Evolutionary conservation across 2,329 filamentous ascomycete genomes (phyloP), one percentile per base, ranked within the genome.

Genomic region (Sphaerostilbella broomeana): DNA sequence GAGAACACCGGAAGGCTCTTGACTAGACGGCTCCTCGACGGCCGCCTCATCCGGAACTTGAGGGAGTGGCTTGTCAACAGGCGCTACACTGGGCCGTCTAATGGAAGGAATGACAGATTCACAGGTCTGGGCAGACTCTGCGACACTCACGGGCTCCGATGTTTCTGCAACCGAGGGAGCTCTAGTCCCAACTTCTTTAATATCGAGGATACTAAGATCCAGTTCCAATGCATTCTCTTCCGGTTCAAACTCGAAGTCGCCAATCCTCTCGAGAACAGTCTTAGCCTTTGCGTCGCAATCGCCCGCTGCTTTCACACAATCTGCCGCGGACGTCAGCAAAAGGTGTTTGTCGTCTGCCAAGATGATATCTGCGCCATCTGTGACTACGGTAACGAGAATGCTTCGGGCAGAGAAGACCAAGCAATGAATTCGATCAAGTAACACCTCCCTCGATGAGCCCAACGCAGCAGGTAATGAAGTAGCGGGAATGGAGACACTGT

Each of bases 201-300:
- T 52, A 38, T 75, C 67, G 31, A 78, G 61, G n/a, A 70, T 60
- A 12, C 58, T 61, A 19, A 79, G 57, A 46, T 79, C 74, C 36
- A 81, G 70, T 6, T 71, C 73, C 18, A 84, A 61, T 20, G 69
- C 62, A 47, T 55, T 61, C 13, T 64, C 65, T 49, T 84, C 78
- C 39, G 85, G 70, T 57, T 94, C 86, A 49, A 89, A 79, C 59
- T 95, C 88, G 49, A 95, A 94, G 59, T 95, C 89, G 15, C 89
- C 88, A 47, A 92, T 87, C 45, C 84, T 76, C 62, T 95, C 88
- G 42, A 98, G 83, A 30, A 94, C 79, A 57, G 78, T 73, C 53
- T 87, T 87, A 9, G 89, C 84, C 63, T 89, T 90, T 6, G 84
- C 81, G 15, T 95, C 84, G 60, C 90, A 95, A 51, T 95, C 88